Conservation (phyloP, 1,284 basidiomycete genomes). For the Cryptococcus amylolentus region DNA sequence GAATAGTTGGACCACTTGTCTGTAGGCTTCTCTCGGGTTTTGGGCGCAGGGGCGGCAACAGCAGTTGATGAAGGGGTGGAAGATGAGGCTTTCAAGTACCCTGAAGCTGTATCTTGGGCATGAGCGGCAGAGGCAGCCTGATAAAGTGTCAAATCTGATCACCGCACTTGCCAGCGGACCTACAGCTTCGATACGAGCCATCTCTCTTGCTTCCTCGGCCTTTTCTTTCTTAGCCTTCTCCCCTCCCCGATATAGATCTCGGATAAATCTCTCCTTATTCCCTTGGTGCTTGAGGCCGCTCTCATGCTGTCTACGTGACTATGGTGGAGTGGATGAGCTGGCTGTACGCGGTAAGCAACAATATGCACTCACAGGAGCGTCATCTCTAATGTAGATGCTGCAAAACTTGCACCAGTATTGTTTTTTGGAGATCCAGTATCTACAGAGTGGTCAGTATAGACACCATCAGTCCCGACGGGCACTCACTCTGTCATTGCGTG, state of each 20-base stretch:
- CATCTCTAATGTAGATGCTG: constrained; percentile 69
- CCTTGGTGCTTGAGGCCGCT: constrained; percentile 90
- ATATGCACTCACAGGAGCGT: constrained; percentile 61
- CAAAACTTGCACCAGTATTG: constrained; percentile 55
- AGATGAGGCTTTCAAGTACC: constrained; percentile 12
- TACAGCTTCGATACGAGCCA: constrained; percentile 79
- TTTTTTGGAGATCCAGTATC: constrained; percentile 54
- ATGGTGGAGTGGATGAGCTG: constrained; percentile 14
- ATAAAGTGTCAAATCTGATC: neutral
- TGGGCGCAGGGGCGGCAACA: constrained; percentile 20
- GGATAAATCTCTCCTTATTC: constrained; percentile 85
- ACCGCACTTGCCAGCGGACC: constrained; percentile 24
- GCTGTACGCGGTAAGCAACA: neutral
- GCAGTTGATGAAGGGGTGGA: constrained; percentile 16
- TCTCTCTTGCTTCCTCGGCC: constrained; percentile 80
- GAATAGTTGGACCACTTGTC: constrained; percentile 81
- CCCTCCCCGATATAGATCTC: constrained; percentile 87
- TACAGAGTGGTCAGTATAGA: constrained; percentile 9
- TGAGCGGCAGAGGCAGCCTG: constrained; percentile 41
- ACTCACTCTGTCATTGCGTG: constrained; percentile 31
- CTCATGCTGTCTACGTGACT: constrained; percentile 87
- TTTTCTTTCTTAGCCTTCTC: constrained; percentile 81
- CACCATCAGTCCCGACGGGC: neutral
- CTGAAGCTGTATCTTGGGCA: constrained; percentile 24
- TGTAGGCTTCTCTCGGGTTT: constrained; percentile 53